Conservation (phyloP, 345 rosid species). For the Salix arbutifolia region DNA sequence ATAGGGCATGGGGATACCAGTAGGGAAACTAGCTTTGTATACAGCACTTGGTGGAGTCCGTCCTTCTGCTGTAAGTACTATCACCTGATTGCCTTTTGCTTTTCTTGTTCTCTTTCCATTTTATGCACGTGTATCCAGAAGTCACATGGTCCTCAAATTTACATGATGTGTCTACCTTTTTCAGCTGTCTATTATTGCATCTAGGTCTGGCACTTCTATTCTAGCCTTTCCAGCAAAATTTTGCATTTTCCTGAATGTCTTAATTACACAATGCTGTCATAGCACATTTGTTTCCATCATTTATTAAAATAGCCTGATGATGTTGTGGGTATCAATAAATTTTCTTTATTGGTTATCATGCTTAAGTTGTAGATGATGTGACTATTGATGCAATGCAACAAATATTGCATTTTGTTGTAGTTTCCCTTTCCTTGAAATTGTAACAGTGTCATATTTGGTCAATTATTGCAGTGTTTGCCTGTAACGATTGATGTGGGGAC, state of each 20-base stretch:
- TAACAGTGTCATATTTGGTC: neutral
- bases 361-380: neutral
- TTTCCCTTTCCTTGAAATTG: neutral
- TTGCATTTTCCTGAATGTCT: neutral
- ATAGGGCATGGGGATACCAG: conserved; percentile 98
- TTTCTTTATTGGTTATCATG: neutral
- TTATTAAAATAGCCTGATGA: neutral
- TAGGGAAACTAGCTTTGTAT: conserved; percentile 88
- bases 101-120: neutral
- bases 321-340: neutral
- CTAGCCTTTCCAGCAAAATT: neutral
- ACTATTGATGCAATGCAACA: neutral
- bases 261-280: neutral
- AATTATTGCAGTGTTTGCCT: conserved; percentile 77
- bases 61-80: conserved; percentile 79
- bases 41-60: conserved; percentile 97
- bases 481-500: conserved; percentile 98
- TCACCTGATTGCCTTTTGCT: neutral
- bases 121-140: neutral
- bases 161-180: neutral
- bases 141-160: neutral
- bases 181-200: neutral
- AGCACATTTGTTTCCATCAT: neutral
- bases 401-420: neutral
- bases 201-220: neutral